These are phyloP conservation scores for Chaetoceros muelleri DNA, from an alignment of 108 stramenopile species.

Conservation along the genomic window DNA sequence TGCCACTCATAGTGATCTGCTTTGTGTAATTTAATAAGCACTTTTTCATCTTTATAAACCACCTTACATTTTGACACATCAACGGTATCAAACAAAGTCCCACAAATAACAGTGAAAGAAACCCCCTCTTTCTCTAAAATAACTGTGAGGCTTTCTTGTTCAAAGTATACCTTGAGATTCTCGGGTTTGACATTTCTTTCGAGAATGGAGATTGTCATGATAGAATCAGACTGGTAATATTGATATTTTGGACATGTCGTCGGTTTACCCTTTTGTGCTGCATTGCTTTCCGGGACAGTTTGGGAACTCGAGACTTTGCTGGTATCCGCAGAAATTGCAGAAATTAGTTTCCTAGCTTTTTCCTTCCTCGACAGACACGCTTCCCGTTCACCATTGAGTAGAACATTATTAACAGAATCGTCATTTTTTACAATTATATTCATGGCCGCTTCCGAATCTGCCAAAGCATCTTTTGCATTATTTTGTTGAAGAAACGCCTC, in stretches of 20 bases:
- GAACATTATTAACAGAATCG: constrained; percentile 7
- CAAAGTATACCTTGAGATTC: constrained; percentile 54
- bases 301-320: constrained; percentile 13
- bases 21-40: constrained; percentile 71
- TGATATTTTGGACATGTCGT: constrained; percentile 78
- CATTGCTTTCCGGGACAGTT: constrained; percentile 1
- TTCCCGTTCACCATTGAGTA: constrained; percentile 42
- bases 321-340: constrained; percentile 5
- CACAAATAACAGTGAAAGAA: constrained; percentile 65
- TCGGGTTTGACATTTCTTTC: constrained; percentile 50
- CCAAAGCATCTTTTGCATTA: constrained; percentile 53
- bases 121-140: constrained; percentile 34
- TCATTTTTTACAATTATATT: constrained; percentile 8
- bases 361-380: constrained; percentile 12
- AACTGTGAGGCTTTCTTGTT: constrained; percentile 44
- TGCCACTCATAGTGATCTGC: constrained; percentile 55
- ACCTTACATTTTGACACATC: constrained; percentile 45
- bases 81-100: constrained; percentile 62
- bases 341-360: constrained; percentile 19
- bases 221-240: constrained; percentile 78
- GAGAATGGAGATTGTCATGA: constrained; percentile 80
- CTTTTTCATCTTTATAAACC: constrained; percentile 64
- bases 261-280: not conserved
- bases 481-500: constrained; percentile 46
- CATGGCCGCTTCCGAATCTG: constrained; percentile 56